A percentile compares a stretch with the other conserved stretches of the same genome.
Conservation (phyloP, 2,329 filamentous ascomycete species). For the Ophioceras dolichostomum region DNA sequence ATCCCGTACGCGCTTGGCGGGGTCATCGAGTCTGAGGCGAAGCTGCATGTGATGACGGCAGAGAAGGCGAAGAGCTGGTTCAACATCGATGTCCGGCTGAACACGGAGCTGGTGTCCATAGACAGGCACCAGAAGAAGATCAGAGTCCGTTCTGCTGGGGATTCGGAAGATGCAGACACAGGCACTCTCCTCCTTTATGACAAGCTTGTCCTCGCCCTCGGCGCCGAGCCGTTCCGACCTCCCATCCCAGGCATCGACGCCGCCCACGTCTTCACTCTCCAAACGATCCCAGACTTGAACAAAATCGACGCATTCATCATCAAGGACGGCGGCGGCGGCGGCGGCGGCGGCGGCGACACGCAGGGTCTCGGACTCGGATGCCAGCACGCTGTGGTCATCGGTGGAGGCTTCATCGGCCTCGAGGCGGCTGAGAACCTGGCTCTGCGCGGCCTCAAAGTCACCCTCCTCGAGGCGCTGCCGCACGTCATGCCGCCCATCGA, state of each 20-base stretch:
- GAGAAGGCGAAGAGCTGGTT: constrained; percentile 11
- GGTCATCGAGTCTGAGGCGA: constrained; percentile 8
- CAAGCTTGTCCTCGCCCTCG: constrained; percentile 12
- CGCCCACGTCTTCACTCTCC: constrained; percentile 12
- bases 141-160: neutral
- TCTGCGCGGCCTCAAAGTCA: constrained; percentile 10
- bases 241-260: constrained; percentile 10
- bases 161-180: neutral
- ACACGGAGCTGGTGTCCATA: constrained; percentile 12
- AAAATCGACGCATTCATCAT: constrained; percentile 8
- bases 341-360: no score
- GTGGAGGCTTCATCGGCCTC: constrained; percentile 15
- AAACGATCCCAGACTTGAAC: constrained; percentile 13
- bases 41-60: constrained; percentile 12
- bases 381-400: constrained; percentile 10
- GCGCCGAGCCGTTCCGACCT: constrained; percentile 10
- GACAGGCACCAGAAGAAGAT: constrained; percentile 7
- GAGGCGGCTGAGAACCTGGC: constrained; percentile 14
- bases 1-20: constrained; percentile 13
- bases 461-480: constrained; percentile 9
- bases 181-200: constrained; percentile 10
- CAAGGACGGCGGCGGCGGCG: neutral
- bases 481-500: constrained; percentile 12
- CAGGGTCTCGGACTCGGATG: no score
- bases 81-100: constrained; percentile 12